Evolutionary conservation across 2,329 filamentous ascomycete genomes (phyloP).

Genomic region (Chaetomium olivaceum): DNA sequence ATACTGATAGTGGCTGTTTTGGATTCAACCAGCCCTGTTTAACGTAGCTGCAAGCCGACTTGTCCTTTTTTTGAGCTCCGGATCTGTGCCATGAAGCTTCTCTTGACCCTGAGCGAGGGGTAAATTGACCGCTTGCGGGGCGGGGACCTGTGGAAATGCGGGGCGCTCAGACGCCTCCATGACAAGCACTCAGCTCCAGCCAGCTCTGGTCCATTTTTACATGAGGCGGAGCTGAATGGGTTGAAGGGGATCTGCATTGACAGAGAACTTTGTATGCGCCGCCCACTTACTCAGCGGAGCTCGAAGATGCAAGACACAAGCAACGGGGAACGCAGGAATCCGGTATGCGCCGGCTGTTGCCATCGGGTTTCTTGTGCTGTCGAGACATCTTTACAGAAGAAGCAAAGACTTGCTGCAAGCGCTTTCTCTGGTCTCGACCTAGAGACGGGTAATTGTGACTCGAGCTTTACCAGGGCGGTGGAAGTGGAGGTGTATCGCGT

Average conservation of each 20-base stretch:
- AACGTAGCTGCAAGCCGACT: not conserved
- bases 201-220: not conserved
- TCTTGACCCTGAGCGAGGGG: conserved; percentile 6
- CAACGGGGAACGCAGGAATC: not conserved
- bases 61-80: not conserved
- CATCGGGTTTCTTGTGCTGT: not conserved
- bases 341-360: not conserved
- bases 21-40: not conserved
- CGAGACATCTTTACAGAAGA: not conserved
- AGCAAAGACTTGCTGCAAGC: no score
- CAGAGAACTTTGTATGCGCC: not conserved
- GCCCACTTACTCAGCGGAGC: conserved; percentile 4
- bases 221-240: not conserved
- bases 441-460: not conserved
- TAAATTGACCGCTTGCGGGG: conserved; percentile 15
- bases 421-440: not conserved
- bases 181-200: not conserved
- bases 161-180: not conserved
- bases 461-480: not conserved
- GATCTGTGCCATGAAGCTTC: conserved; percentile 3
- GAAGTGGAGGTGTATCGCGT: not conserved
- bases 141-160: not conserved
- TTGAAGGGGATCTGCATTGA: not conserved
- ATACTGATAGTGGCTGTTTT: not conserved
- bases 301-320: not conserved